Evolutionary conservation across 129 eudicot species (phyloP).

Genomic region (Daucus carota): DH1_v3.0 NC_030381.2:25864501-25865000

Average conservation of each 20-base stretch:
- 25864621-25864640: neutral
- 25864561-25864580: neutral
- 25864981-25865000: conserved; percentile 58
- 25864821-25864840: neutral
- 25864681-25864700: neutral
- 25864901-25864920: neutral
- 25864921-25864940: no score
- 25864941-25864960: no score
- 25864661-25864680: neutral
- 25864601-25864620: neutral
- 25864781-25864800: neutral
- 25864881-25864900: neutral
- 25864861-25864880: neutral
- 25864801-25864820: neutral
- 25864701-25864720: neutral
- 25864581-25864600: neutral
- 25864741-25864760: neutral
- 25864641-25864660: neutral
- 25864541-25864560: neutral
- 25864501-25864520: neutral
- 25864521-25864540: neutral
- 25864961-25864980: neutral
- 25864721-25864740: neutral
- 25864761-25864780: neutral
- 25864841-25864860: neutral